Evolutionary conservation across 768 basidiomycete genomes (phyloP), one percentile per base, ranked within the genome.

Genomic region (Boletellus emodensis): DNA sequence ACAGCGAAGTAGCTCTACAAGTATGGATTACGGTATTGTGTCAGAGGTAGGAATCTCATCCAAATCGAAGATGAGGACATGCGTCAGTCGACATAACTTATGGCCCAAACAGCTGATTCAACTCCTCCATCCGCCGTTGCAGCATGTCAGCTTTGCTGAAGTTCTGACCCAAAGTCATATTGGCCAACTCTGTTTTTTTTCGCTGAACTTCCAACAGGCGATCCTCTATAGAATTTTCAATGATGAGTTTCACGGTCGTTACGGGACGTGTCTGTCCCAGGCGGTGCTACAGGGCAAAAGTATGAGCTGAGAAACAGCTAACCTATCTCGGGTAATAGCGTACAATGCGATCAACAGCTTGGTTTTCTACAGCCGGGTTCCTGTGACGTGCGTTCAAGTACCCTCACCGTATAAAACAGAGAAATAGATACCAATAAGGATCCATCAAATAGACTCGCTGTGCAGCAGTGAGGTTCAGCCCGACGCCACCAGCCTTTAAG

Each of bases 311-410:
- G 22, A 22, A 26, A 42, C 10, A 53, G 39, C 4, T 37, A 24
- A 44, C n/a, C 12, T 20, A 40, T 26, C 42, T 18, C 13, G 38
- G 37, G 39, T 37, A 22, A 55, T 20, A 11, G 77, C 89, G 69
- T 60, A 96, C 93, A 57, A 96, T 95, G 45, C 95, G 90, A 71
- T 99, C 96, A 26, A 97, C 91, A 17, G 94, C 95, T 70, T 97
- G 95, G 62, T 96, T 94, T 72, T 98, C 94, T 6, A 94, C 94
- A 17, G 93, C 93, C 14, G 94, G 94, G 61, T 96, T 96, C 93
- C 90, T 93, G 58, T 6, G 39, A 10, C 22, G 49, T 20, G 15
- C 33, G 17, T 28, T 40, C 46, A n/a, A 48, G 44, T 43, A 40
- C 37, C 32, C 53, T 36, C 24, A 26, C 33, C 10, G 15, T 44